Conservation (phyloP, 768 basidiomycete genomes). For the Chlorophyllum brunneum region DNA sequence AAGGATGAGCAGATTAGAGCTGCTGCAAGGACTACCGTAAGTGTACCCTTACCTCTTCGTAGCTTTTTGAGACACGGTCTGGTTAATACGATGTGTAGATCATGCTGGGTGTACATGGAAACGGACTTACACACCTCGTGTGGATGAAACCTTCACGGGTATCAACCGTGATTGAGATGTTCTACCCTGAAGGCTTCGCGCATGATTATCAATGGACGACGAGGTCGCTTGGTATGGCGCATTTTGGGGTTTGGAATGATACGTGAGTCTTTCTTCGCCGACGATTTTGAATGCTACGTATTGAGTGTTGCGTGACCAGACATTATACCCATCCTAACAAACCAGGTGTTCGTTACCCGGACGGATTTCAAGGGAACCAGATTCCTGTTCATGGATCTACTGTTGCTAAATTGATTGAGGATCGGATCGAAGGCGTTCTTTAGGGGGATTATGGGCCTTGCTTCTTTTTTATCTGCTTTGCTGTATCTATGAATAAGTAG, state of each 20-base stretch:
- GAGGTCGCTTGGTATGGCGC: constrained; percentile 64
- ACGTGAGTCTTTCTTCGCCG: constrained; percentile 35
- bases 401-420: constrained; percentile 69
- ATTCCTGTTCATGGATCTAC: constrained; percentile 72
- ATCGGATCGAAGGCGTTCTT: constrained; percentile 37
- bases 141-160: constrained; percentile 74
- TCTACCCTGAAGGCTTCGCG: constrained; percentile 77
- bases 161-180: constrained; percentile 84
- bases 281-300: background rate
- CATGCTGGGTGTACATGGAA: constrained; percentile 72
- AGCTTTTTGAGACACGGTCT: background rate
- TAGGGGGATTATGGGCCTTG: background rate
- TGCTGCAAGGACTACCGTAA: constrained; percentile 65
- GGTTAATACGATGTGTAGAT: constrained; percentile 35
- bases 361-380: constrained; percentile 76
- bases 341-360: constrained; percentile 61
- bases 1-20: constrained; percentile 74
- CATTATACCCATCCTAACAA: constrained; percentile 39
- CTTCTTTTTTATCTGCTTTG: background rate
- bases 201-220: constrained; percentile 87
- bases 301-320: constrained; percentile 13
- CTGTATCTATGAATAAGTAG: background rate
- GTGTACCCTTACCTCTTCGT: constrained; percentile 20
- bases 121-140: constrained; percentile 81
- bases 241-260: constrained; percentile 82